Conservation (phyloP, 192 early-diverging fungal genomes). For the Helicostylum pulchrum region DNA sequence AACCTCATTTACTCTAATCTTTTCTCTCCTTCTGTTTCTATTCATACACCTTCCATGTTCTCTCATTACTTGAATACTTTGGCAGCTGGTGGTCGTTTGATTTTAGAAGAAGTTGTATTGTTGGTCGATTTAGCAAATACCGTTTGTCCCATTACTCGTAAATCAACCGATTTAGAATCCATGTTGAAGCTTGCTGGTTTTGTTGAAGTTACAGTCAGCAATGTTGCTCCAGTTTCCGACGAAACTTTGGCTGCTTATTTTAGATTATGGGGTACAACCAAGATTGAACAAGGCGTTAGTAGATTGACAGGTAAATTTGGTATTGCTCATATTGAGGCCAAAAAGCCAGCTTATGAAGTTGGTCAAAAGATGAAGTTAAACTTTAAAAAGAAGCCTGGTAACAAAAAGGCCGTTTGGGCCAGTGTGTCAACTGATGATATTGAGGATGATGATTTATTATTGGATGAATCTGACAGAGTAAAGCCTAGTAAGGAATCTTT, state of each 20-base stretch:
- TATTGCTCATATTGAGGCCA: constrained; percentile 51
- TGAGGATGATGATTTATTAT: constrained; percentile 81
- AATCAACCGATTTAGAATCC: constrained; percentile 57
- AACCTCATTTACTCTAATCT: constrained; percentile 61
- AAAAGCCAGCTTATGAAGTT: constrained; percentile 83
- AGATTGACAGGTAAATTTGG: constrained; percentile 45
- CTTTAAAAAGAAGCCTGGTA: constrained; percentile 69
- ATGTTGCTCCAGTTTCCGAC: constrained; percentile 39
- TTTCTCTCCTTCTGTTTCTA: constrained; percentile 50
- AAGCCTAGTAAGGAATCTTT: constrained; percentile 64
- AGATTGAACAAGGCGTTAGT: constrained; percentile 40
- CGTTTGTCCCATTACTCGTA: constrained; percentile 53
- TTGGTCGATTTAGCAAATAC: constrained; percentile 39
- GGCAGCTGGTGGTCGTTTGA: constrained; percentile 61
- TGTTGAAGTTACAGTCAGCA: constrained; percentile 56
- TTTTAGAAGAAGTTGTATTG: constrained; percentile 68
- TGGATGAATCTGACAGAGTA: constrained; percentile 79
- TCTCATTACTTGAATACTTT: constrained; percentile 61
- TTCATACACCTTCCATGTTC: constrained; percentile 63
- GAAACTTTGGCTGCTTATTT: constrained; percentile 45
- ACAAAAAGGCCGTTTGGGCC: constrained; percentile 37
- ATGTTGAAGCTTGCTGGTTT: constrained; percentile 84
- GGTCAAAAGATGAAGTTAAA: constrained; percentile 79
- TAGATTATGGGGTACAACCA: constrained; percentile 54
- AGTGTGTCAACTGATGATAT: constrained; percentile 81